Conservation (phyloP, 2,329 filamentous ascomycete species). For the Xylariaceae sp. region DNA sequence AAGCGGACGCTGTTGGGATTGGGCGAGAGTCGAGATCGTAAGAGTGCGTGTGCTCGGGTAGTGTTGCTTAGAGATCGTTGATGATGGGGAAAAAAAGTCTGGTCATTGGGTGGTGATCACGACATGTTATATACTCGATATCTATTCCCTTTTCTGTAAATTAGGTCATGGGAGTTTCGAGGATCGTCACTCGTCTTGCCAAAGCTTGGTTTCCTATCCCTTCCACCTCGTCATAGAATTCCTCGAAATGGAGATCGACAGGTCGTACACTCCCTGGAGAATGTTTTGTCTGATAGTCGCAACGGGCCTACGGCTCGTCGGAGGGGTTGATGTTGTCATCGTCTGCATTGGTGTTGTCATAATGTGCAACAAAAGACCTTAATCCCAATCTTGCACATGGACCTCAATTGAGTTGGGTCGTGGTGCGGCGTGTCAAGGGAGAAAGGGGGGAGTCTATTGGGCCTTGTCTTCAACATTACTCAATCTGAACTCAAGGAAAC, state of each 20-base stretch:
- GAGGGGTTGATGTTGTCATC: constrained; percentile 10
- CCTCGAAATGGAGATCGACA: constrained; percentile 4
- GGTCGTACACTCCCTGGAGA: constrained; percentile 3
- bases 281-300: constrained; percentile 18
- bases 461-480: background rate
- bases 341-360: too few species aligned
- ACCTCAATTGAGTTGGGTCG: background rate
- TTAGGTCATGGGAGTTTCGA: background rate
- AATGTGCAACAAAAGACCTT: constrained; percentile 1
- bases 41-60: constrained; percentile 18
- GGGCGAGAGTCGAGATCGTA: constrained; percentile 15
- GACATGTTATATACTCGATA: too few species aligned
- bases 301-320: constrained; percentile 1
- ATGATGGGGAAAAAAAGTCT: constrained; percentile 15
- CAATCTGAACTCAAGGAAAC: background rate
- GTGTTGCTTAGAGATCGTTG: constrained; percentile 16
- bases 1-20: constrained; percentile 17
- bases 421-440: background rate
- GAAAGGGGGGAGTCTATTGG: background rate
- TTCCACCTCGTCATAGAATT: constrained; percentile 5
- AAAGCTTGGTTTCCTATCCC: background rate
- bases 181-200: constrained; percentile 7
- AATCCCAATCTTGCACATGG: constrained; percentile 5
- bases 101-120: background rate
- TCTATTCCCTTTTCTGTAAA: constrained; percentile 1